Evolutionary conservation across 2,329 filamentous ascomycete species (phyloP), one percentile per base, ranked within the genome.

Genomic region (Curvularia eragrostidis): DNA sequence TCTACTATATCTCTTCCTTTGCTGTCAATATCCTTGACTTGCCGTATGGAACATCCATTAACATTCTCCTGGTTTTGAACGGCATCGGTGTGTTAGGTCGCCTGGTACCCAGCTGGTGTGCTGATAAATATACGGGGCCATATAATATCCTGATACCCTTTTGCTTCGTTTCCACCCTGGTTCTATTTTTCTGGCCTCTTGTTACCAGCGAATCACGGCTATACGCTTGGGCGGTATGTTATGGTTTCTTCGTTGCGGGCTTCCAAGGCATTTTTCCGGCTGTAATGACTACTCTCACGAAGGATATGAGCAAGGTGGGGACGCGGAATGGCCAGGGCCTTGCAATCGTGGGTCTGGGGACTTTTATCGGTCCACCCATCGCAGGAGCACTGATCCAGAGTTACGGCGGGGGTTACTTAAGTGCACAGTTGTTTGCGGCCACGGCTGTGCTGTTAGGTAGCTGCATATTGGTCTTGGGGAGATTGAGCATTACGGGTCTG

Each of bases 101-200:
- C 0, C 72, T 85, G 1, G 62, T 86, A 1, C 81, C 83, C 0
- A 82, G 82, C 12, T 81, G 80, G 58, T 65, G 88, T 5, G 85
- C 85, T 0, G 85, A 88, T 68, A 78, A 74, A 6, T 75, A 63
- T 51, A 73, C 84, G 2, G 86, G 87, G 0, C 80, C 84, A 0
- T 75, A 87, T 47, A 88, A 88, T 64, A 79, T 81, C 1, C 78
- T 86, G 24, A 80, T 86, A n/a, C 80, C 85, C 0, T 80, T 82
- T 48, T 78, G 77, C 2, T 69, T 81, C 10, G 57, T 80, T 3
- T 77, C 83, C 3, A 78, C 79, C 1, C 69, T 83, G 13, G 75
- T 85, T 56, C 72, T 86, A 32, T 87, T 82, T 63, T 80, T 79
- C 51, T 89, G 87, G 87, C 80, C 81, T 1, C 81, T 79, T 0